These are phyloP conservation scores for Pleurotus citrinopileatus DNA, from an alignment of 768 basidiomycete genomes.

Conservation along the genomic window DNA sequence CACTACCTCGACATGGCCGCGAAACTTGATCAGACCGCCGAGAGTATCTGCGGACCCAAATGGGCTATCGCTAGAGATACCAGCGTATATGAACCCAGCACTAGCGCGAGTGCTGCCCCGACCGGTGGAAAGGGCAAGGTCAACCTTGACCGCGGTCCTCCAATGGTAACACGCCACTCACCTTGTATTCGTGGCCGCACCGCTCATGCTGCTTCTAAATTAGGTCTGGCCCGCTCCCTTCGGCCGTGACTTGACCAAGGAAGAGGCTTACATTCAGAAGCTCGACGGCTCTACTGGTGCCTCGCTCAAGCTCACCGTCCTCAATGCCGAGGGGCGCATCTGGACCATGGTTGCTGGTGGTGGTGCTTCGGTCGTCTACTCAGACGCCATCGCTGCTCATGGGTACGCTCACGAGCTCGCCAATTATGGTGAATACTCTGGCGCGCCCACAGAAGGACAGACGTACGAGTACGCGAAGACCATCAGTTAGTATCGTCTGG, in stretches of 20 bases:
- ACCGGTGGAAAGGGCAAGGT: slow-evolving; percentile 48
- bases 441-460: slow-evolving; percentile 96
- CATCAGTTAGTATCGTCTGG: slow-evolving; percentile 63
- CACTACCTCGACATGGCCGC: slow-evolving; percentile 99
- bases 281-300: slow-evolving; percentile 96
- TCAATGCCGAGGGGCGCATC: slow-evolving; percentile 91
- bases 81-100: slow-evolving; percentile 58
- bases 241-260: slow-evolving; percentile 96
- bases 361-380: slow-evolving; percentile 69
- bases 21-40: slow-evolving; percentile 99
- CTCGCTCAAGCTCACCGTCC: slow-evolving; percentile 95
- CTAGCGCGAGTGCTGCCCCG: slow-evolving; percentile 37
- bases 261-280: slow-evolving; percentile 99
- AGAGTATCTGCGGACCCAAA: slow-evolving; percentile 96
- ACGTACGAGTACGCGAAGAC: slow-evolving; percentile 99
- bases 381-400: slow-evolving; percentile 84
- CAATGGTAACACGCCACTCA: slow-evolving; percentile 84
- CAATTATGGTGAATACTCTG: slow-evolving; percentile 99
- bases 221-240: slow-evolving; percentile 90
- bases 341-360: slow-evolving; percentile 99
- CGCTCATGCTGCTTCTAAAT: too few relatives aligned
- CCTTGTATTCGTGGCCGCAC: too few relatives aligned
- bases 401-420: slow-evolving; percentile 97
- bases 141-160: slow-evolving; percentile 91
- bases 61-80: slow-evolving; percentile 97